phyloP scores from a whole-genome alignment of 306 rosid species.

The Lathyrus tuberosus region DNA sequence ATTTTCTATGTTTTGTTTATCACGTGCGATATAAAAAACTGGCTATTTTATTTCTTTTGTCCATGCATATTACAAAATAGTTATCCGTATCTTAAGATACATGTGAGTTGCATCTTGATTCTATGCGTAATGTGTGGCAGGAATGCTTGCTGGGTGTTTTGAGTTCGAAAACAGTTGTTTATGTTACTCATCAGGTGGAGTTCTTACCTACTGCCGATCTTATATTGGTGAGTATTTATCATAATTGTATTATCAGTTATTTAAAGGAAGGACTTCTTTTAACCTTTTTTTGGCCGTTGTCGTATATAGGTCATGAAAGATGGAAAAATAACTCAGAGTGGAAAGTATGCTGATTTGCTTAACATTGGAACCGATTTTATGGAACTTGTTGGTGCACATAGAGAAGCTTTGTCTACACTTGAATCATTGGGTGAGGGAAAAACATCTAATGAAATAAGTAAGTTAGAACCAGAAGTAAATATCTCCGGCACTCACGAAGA shows the following conservation, averaged over 20 bases:
- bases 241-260: background rate
- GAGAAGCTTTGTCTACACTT: constrained; percentile 72
- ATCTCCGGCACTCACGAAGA: constrained; percentile 35
- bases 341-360: constrained; percentile 70
- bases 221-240: constrained; percentile 58
- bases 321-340: constrained; percentile 74
- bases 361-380: constrained; percentile 68
- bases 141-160: constrained; percentile 71
- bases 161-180: constrained; percentile 71
- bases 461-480: constrained; percentile 38
- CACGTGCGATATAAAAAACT: constrained; percentile 5
- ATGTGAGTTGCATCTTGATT: background rate
- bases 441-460: constrained; percentile 36
- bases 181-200: constrained; percentile 90
- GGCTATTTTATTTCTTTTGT: background rate
- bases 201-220: constrained; percentile 82
- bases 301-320: constrained; percentile 80
- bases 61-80: background rate
- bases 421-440: constrained; percentile 44
- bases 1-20: constrained; percentile 13
- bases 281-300: constrained; percentile 6
- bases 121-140: constrained; percentile 41
- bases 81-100: background rate
- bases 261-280: background rate
- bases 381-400: constrained; percentile 89